Conservation (phyloP, 768 basidiomycete genomes). For the Amanita muscaria region DNA sequence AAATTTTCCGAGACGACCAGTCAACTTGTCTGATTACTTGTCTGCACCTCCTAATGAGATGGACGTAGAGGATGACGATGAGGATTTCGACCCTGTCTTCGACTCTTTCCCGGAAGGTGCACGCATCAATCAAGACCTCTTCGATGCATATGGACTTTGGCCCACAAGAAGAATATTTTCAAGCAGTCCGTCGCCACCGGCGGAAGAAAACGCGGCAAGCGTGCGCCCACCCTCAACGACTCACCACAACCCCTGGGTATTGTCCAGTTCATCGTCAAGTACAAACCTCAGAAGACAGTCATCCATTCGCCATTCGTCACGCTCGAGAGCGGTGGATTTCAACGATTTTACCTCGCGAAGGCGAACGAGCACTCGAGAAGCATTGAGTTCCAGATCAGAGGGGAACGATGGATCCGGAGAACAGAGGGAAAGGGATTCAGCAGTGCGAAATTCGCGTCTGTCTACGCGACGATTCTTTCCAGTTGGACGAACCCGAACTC, state of each 20-base stretch:
- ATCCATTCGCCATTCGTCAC: slow-evolving; percentile 49
- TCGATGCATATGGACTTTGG: slow-evolving; percentile 46
- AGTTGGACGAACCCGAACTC: slow-evolving; percentile 36
- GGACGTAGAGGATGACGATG: slow-evolving; percentile 62
- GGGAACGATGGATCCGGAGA: slow-evolving; percentile 19
- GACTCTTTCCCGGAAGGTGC: slow-evolving; percentile 42
- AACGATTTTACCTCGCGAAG: slow-evolving; percentile 64
- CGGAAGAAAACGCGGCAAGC: slow-evolving; percentile 21
- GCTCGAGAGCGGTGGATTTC: slow-evolving; percentile 55
- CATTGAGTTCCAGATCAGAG: slow-evolving; percentile 20
- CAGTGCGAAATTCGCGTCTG: slow-evolving; percentile 16
- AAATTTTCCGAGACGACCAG: slow-evolving; percentile 27
- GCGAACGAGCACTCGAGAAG: slow-evolving; percentile 40
- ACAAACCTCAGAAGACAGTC: slow-evolving; percentile 43
- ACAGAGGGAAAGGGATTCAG: slow-evolving; percentile 15
- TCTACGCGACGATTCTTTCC: slow-evolving; percentile 50
- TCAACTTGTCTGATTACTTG: slow-evolving; percentile 43
- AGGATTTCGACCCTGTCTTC: slow-evolving; percentile 42
- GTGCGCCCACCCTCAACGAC: slow-evolving; percentile 18
- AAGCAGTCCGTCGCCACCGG: slow-evolving; percentile 27
- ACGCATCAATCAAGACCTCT: slow-evolving; percentile 51
- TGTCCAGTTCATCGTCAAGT: slow-evolving; percentile 14
- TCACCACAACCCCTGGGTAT: slow-evolving; percentile 27
- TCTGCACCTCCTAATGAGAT: slow-evolving; percentile 46
- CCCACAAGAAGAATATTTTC: slow-evolving; percentile 9